phyloP scores from a whole-genome alignment of 345 rosid genomes.

The Limnanthes douglasii region DNA sequence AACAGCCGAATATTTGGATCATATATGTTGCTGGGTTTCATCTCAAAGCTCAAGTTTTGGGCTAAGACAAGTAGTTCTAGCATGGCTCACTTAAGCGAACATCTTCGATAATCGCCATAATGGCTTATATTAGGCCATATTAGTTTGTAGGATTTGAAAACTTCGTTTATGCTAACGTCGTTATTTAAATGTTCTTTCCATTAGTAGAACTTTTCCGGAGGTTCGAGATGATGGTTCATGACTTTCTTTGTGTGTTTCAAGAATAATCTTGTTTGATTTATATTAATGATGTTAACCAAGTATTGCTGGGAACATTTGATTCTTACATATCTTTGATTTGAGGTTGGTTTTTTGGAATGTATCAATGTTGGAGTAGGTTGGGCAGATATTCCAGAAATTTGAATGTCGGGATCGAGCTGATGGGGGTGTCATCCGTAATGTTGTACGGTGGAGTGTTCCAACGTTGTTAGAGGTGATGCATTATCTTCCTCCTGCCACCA shows the following conservation, averaged over 20 bases:
- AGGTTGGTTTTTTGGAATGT: neutral
- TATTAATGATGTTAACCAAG: neutral
- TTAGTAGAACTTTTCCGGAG: no score
- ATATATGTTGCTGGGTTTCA: no score
- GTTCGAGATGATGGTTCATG: no score
- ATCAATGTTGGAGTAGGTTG: constrained; percentile 31
- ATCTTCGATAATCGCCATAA: no score
- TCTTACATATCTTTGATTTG: neutral
- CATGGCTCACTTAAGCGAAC: no score
- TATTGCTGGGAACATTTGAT: neutral
- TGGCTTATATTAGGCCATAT: no score
- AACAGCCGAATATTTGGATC: no score
- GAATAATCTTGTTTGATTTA: neutral
- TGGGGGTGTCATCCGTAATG: constrained; percentile 63
- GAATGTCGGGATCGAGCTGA: constrained; percentile 38
- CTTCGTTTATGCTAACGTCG: no score
- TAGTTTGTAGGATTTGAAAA: no score
- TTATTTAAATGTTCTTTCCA: no score
- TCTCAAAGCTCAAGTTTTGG: constrained; percentile 37
- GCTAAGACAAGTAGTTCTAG: constrained; percentile 13
- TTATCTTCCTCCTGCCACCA: constrained; percentile 4
- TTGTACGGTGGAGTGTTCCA: constrained; percentile 80
- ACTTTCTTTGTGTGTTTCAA: no score
- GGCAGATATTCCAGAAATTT: constrained; percentile 78
- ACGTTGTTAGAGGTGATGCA: constrained; percentile 50